These are phyloP conservation scores for Penicillium polonicum DNA, from an alignment of 2,329 filamentous ascomycete genomes.

Conservation along the genomic window DNA sequence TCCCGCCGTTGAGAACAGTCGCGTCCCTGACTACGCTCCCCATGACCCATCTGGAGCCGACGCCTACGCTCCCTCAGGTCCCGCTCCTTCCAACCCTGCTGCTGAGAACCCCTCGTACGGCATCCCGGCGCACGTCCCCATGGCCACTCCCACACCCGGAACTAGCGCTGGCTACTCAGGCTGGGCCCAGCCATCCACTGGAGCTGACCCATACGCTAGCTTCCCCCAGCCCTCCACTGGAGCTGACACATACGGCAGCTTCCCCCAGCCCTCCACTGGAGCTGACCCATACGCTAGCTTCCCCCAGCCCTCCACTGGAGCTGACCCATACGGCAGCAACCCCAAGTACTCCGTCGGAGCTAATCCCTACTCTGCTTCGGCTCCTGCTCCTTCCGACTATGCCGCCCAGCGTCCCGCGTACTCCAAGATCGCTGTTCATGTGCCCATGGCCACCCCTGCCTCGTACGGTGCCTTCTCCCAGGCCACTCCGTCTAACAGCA, in stretches of 20 bases:
- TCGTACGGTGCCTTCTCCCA: slow-evolving; percentile 20
- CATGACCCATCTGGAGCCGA: not conserved
- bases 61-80: not conserved
- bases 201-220: too few relatives aligned
- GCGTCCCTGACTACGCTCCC: not conserved
- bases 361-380: not conserved
- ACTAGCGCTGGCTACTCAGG: not conserved
- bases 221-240: too few relatives aligned
- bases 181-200: too few relatives aligned
- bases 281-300: not conserved
- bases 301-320: not conserved
- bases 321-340: not conserved
- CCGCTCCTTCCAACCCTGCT: not conserved
- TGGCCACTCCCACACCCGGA: not conserved
- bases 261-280: not conserved
- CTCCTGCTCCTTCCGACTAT: slow-evolving; percentile 9
- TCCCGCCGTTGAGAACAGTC: not conserved
- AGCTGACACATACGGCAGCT: not conserved
- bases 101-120: not conserved
- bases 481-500: slow-evolving; percentile 29
- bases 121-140: not conserved
- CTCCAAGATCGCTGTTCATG: slow-evolving; percentile 30
- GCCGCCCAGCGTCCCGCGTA: slow-evolving; percentile 15
- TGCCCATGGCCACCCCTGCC: slow-evolving; percentile 21
- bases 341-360: not conserved